Percentiles rank a stretch among this genome's conserved stretches.
Evolutionary conservation across 202 grass and related monocot species (phyloP).

Genomic region (Zizania palustris): DNA sequence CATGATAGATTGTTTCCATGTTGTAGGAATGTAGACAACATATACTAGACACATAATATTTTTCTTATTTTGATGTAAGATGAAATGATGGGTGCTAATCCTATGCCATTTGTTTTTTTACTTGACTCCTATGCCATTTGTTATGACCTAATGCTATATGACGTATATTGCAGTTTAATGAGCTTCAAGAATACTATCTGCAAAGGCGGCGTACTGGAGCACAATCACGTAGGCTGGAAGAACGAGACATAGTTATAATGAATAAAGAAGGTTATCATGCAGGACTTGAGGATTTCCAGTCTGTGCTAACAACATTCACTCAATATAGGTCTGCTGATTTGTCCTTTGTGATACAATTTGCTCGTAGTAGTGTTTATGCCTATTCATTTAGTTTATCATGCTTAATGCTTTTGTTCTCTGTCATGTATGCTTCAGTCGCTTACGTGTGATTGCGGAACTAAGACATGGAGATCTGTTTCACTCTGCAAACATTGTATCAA

Average conservation of each 20-base stretch:
- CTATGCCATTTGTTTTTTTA: too few relatives aligned
- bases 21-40: constrained; percentile 13
- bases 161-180: constrained; percentile 72
- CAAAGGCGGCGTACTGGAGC: constrained; percentile 74
- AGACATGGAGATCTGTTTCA: constrained; percentile 99
- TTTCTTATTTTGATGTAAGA: constrained; percentile 30
- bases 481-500: constrained; percentile 97
- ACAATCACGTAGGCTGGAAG: constrained; percentile 64
- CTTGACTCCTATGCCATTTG: constrained; percentile 5
- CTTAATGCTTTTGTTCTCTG: constrained; percentile 18
- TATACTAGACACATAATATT: not conserved
- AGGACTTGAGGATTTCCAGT: constrained; percentile 98
- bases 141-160: constrained; percentile 38
- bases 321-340: constrained; percentile 73
- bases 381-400: constrained; percentile 22
- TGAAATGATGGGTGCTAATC: not conserved
- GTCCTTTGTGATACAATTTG: constrained; percentile 9
- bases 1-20: not conserved
- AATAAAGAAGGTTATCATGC: constrained; percentile 92
- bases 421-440: constrained; percentile 59
- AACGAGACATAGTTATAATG: constrained; percentile 57
- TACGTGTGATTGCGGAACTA: constrained; percentile 91
- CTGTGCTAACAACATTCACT: constrained; percentile 97
- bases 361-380: not conserved
- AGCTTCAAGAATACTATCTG: constrained; percentile 97